phyloP scores from a whole-genome alignment of 768 basidiomycete genomes.

The Mycena galopus region DNA sequence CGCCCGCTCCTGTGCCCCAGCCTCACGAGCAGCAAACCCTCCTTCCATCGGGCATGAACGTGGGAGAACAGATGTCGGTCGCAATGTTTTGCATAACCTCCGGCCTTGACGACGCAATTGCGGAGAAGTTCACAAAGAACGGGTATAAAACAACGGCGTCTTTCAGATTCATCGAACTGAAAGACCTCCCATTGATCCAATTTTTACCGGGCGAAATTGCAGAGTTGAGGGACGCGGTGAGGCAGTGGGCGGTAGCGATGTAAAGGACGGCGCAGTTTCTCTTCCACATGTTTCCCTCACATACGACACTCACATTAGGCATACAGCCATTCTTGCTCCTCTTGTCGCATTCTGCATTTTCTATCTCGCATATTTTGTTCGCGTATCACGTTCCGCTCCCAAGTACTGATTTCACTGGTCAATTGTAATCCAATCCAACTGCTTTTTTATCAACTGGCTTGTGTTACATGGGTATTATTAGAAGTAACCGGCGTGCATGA shows the following conservation, averaged over 20 bases:
- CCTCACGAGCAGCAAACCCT: neutral
- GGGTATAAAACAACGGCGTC: neutral
- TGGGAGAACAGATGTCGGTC: neutral
- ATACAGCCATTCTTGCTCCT: constrained; percentile 4
- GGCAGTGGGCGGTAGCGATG: neutral
- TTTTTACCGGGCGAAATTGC: constrained; percentile 22
- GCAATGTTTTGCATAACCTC: neutral
- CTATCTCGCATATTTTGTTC: too few species aligned
- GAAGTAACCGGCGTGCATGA: constrained; percentile 36
- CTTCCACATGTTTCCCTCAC: too few species aligned
- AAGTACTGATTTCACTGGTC: too few species aligned
- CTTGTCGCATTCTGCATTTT: too few species aligned
- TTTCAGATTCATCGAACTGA: neutral
- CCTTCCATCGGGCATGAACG: neutral
- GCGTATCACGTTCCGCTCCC: too few species aligned
- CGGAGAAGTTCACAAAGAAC: neutral
- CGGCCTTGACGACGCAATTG: neutral
- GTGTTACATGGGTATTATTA: constrained; percentile 9
- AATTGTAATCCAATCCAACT: neutral
- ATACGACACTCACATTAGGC: neutral
- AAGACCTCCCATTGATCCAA: neutral
- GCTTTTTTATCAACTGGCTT: neutral
- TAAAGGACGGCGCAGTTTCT: neutral
- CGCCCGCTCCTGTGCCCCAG: neutral
- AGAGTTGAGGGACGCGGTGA: constrained; percentile 10